A percentile compares a stretch with the other conserved stretches of the same genome.
These are phyloP conservation scores for Fomitopsis pulvina DNA, from an alignment of 768 basidiomycete species.

Conservation along the genomic window DNA sequence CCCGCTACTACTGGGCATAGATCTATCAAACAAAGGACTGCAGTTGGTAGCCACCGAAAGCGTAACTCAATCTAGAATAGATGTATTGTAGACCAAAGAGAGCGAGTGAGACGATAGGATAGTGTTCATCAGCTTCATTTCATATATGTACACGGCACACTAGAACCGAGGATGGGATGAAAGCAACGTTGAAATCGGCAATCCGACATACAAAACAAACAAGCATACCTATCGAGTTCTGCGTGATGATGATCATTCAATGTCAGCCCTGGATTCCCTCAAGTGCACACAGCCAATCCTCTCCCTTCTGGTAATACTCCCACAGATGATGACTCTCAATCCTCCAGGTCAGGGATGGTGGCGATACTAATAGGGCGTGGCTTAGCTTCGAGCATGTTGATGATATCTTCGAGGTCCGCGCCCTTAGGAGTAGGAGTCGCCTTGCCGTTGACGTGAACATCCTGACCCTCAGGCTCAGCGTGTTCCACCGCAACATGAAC, in stretches of 20 bases:
- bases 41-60: not conserved
- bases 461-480: conserved; percentile 6
- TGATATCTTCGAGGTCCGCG: conserved; percentile 56
- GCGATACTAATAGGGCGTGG: conserved; percentile 13
- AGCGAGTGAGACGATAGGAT: not conserved
- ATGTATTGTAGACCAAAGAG: not conserved
- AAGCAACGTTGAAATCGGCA: not conserved
- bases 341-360: conserved; percentile 12
- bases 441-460: conserved; percentile 16
- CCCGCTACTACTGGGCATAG: not conserved
- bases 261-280: not conserved
- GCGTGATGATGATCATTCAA: not conserved
- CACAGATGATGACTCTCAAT: not conserved
- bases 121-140: not conserved
- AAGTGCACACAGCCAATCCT: not conserved
- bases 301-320: not conserved
- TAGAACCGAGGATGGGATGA: not conserved
- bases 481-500: not conserved
- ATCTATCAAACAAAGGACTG: not conserved
- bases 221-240: not conserved
- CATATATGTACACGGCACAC: not conserved
- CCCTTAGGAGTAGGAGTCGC: conserved; percentile 10
- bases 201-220: not conserved
- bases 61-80: not conserved
- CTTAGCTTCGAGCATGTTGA: conserved; percentile 53